Percentiles rank a stretch among this genome's conserved stretches.
Conservation (phyloP, 2,329 filamentous ascomycete species). For the Alternaria metachromatica region DNA sequence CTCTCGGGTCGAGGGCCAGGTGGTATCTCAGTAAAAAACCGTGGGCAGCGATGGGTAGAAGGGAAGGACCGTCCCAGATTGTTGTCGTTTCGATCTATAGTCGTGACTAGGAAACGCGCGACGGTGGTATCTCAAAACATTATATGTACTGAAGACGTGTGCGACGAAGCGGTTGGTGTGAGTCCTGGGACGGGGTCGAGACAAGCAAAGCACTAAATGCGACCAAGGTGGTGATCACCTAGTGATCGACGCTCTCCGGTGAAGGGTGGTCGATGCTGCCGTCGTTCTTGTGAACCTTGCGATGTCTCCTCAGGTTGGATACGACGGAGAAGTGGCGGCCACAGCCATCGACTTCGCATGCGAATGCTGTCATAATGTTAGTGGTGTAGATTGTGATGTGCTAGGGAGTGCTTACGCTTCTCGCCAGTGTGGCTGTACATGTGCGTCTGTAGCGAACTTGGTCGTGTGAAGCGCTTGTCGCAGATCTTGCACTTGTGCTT, state of each 20-base stretch:
- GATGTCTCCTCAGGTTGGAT: conserved; percentile 90
- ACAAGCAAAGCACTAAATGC: conserved; percentile 5
- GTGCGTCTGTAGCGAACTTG: conserved; percentile 93
- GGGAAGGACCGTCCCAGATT: conserved; percentile 36
- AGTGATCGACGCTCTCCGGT: conserved; percentile 52
- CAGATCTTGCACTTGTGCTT: conserved; percentile 99
- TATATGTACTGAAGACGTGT: conserved; percentile 16
- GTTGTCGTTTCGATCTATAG: conserved; percentile 33
- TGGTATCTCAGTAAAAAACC: conserved; percentile 33
- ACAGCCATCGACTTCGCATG: conserved; percentile 92
- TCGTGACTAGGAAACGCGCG: conserved; percentile 36
- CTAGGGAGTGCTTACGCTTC: conserved; percentile 75
- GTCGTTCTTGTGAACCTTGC: conserved; percentile 92
- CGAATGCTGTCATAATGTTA: conserved; percentile 70
- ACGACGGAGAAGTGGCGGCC: conserved; percentile 97
- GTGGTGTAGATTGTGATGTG: neutral
- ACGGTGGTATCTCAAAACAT: conserved; percentile 48
- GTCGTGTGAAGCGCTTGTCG: conserved; percentile 95
- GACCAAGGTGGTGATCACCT: conserved; percentile 27
- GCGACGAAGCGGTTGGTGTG: neutral
- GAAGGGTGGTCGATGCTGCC: conserved; percentile 54
- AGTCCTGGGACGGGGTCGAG: conserved; percentile 14
- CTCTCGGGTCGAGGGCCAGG: conserved; percentile 14
- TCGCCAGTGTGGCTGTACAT: conserved; percentile 99
- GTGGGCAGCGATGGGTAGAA: conserved; percentile 40